Conservation (phyloP, 2,329 filamentous ascomycete genomes). For the Graphium sp. region DNA sequence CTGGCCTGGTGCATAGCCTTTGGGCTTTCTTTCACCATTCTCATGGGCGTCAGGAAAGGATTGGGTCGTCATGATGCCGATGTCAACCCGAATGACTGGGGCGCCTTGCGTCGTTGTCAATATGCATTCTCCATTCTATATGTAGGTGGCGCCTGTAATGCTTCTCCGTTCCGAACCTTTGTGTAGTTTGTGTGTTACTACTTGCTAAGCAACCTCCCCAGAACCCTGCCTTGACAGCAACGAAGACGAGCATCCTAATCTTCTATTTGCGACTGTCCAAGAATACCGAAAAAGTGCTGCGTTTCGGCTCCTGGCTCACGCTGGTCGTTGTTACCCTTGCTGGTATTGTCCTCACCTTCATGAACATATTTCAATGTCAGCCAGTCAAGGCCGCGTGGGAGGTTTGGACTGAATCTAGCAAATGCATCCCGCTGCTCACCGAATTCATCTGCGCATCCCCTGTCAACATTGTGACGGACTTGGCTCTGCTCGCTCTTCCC, state of each 20-base stretch:
- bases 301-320: constrained; percentile 66
- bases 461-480: constrained; percentile 80
- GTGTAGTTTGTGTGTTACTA: too few relatives aligned
- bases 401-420: constrained; percentile 12
- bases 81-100: constrained; percentile 30
- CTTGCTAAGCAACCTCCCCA: too few relatives aligned
- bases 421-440: constrained; percentile 40
- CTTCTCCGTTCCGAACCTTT: background rate
- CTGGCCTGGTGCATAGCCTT: constrained; percentile 60
- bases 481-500: constrained; percentile 73
- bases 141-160: constrained; percentile 18
- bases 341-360: constrained; percentile 62
- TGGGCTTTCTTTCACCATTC: constrained; percentile 50
- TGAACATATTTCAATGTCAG: constrained; percentile 76
- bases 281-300: constrained; percentile 59
- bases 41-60: constrained; percentile 44
- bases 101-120: constrained; percentile 38
- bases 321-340: constrained; percentile 64
- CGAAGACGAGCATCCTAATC: constrained; percentile 81
- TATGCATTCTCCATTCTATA: constrained; percentile 50
- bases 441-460: constrained; percentile 63
- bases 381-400: constrained; percentile 58
- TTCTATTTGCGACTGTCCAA: constrained; percentile 78
- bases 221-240: constrained; percentile 81
- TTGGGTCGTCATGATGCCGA: constrained; percentile 51